Percentiles rank a stretch among this genome's conserved stretches.
These are phyloP conservation scores for Zelonia costaricensis DNA, from an alignment of 208 protist genomes.

Conservation along the genomic window DNA sequence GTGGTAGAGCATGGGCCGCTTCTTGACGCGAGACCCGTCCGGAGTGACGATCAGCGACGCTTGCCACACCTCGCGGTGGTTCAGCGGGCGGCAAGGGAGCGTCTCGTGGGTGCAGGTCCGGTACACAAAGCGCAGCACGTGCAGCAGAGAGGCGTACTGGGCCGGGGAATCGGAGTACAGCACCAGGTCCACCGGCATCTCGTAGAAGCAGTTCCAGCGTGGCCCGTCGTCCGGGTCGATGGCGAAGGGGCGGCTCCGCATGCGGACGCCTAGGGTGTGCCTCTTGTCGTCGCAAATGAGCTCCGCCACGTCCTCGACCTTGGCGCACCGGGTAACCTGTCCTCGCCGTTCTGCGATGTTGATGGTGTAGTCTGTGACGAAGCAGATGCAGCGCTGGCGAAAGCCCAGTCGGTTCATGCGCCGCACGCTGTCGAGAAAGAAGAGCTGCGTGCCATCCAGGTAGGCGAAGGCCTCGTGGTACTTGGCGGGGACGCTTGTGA, in stretches of 20 bases:
- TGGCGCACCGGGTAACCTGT: conserved; percentile 30
- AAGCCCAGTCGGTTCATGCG: conserved; percentile 15
- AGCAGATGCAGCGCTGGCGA: conserved; percentile 31
- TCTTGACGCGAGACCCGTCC: conserved; percentile 41
- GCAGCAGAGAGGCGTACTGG: conserved; percentile 14
- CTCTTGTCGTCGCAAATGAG: conserved; percentile 20
- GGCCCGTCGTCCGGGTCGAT: not conserved
- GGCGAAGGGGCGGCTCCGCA: conserved; percentile 33
- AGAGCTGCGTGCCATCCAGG: conserved; percentile 24
- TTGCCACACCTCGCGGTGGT: conserved; percentile 13
- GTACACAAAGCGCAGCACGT: conserved; percentile 16
- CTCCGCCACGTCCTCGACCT: conserved; percentile 40
- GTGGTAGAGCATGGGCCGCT: conserved; percentile 22
- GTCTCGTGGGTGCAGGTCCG: conserved; percentile 7
- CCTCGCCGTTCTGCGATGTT: conserved; percentile 24
- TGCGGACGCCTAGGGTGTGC: conserved; percentile 31
- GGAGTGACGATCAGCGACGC: conserved; percentile 30
- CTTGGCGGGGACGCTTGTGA: conserved; percentile 8
- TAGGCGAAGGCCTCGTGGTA: conserved; percentile 11
- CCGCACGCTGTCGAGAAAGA: conserved; percentile 29
- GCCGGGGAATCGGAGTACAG: conserved; percentile 12
- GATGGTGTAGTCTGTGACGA: conserved; percentile 45
- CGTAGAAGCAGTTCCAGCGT: conserved; percentile 24
- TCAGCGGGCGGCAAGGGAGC: conserved; percentile 20
- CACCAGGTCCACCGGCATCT: conserved; percentile 52